Conservation (phyloP, 2,329 filamentous ascomycete genomes). For the Diaporthe helianthi region DNA sequence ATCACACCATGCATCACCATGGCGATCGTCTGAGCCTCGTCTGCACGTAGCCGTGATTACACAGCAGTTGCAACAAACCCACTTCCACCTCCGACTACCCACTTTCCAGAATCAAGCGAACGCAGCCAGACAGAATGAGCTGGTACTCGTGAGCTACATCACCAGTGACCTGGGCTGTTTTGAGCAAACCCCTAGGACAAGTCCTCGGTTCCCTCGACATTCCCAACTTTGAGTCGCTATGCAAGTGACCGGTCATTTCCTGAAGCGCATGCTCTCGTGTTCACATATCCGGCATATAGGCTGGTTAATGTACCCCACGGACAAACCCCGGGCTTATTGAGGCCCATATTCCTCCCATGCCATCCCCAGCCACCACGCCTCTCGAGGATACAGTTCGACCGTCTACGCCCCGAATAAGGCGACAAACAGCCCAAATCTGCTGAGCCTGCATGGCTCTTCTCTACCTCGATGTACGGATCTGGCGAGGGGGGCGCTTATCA, state of each 20-base stretch:
- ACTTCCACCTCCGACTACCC: not conserved
- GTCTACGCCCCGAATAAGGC: not conserved
- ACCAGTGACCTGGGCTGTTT: too few relatives aligned
- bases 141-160: constrained; percentile 21
- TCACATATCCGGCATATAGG: not conserved
- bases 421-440: not conserved
- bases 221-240: not conserved
- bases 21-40: not conserved
- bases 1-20: not conserved
- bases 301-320: too few relatives aligned
- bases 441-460: not conserved
- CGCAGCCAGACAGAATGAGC: constrained; percentile 5
- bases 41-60: constrained; percentile 8
- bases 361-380: not conserved
- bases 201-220: not conserved
- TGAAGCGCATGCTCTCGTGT: not conserved
- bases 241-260: not conserved
- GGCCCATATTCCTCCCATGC: not conserved
- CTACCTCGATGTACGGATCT: not conserved
- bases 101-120: not conserved
- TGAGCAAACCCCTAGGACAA: not conserved
- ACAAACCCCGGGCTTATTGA: too few relatives aligned
- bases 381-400: not conserved
- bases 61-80: constrained; percentile 1
- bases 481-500: not conserved